A percentile compares a stretch with the other conserved stretches of the same genome.
These are phyloP conservation scores for Rhexocercosporidium sp. DNA, from an alignment of 2,329 filamentous ascomycete genomes.

Conservation along the genomic window DNA sequence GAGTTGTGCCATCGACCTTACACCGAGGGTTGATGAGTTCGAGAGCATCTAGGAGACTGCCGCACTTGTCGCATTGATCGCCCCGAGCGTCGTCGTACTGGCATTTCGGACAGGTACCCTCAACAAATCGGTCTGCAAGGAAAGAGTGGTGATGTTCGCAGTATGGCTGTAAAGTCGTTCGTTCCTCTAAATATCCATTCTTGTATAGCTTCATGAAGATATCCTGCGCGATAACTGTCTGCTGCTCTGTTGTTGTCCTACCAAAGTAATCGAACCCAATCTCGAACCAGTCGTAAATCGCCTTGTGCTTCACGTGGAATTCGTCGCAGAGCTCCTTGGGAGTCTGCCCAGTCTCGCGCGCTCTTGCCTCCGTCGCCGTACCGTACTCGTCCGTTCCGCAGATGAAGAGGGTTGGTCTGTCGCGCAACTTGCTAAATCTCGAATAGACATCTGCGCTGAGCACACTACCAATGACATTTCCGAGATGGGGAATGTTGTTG, in stretches of 20 bases:
- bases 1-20: conserved; percentile 86
- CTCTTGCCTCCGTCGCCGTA: conserved; percentile 94
- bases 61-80: conserved; percentile 79
- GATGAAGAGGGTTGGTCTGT: conserved; percentile 80
- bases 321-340: conserved; percentile 88
- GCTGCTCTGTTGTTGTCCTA: conserved; percentile 84
- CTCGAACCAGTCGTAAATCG: conserved; percentile 95
- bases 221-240: conserved; percentile 91
- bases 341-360: conserved; percentile 83
- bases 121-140: conserved; percentile 85
- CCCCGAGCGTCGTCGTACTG: conserved; percentile 72
- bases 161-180: conserved; percentile 87
- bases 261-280: conserved; percentile 96
- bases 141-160: conserved; percentile 80
- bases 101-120: conserved; percentile 79
- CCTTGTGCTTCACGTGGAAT: conserved; percentile 88
- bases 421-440: conserved; percentile 80
- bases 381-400: conserved; percentile 95
- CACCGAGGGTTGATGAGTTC: conserved; percentile 83
- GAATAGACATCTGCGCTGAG: conserved; percentile 88
- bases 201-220: conserved; percentile 88
- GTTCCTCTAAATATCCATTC: conserved; percentile 87
- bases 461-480: conserved; percentile 87
- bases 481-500: conserved; percentile 80
- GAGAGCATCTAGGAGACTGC: conserved; percentile 61